Base-by-base conservation (phyloP, 306 rosid genomes). In the Vachellia pachyceras region DNA sequence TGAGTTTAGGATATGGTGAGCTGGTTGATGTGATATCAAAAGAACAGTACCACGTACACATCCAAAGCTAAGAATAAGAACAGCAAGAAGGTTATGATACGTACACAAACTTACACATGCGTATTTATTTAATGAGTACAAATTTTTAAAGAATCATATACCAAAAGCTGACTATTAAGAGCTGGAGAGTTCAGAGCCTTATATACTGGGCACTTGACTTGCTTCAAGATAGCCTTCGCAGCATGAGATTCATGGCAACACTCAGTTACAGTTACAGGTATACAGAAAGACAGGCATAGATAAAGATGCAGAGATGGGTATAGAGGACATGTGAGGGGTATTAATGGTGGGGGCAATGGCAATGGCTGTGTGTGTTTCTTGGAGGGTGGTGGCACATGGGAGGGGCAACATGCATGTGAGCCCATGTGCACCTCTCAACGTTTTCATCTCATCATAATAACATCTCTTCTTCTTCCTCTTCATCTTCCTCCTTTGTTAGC, bases 371-470 rank as follows among this genome's bases (percentile, higher is more conserved):
- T 67, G 60, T 89, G 92, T 88, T 60, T 82, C 65, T 23, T 58
- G 65, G 65, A 58, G 65, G 81, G 7, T 71, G 89, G 89, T 74
- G 93, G 93, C 97, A 92, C 97, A 92, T 92, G 97, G 88, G 72
- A 86, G 89, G 35, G 17, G 85, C 85, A 87, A 84, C 22, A 69
- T 67, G 80, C 97, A 92, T 92, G 97, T 90, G 97, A 84, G 47
- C 64, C 97, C 97, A 92, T 92, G 97, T 92, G 97, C 92, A n/a
- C 50, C 12, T 15, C 78, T 86, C 85, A 29, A 29, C 33, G 33
- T 29, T 29, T 50, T 22, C 14, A 36, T 80, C 55, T 29, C 33
- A 29, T 29, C 33, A 29, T 29, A 29, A 29, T 29, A 29, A 29
- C 33, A 29, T 29, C 41, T 39, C 67, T 37, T 64, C 67, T 37